Conservation (phyloP, 257 asterid species). For the Solanum neorickii region DNA sequence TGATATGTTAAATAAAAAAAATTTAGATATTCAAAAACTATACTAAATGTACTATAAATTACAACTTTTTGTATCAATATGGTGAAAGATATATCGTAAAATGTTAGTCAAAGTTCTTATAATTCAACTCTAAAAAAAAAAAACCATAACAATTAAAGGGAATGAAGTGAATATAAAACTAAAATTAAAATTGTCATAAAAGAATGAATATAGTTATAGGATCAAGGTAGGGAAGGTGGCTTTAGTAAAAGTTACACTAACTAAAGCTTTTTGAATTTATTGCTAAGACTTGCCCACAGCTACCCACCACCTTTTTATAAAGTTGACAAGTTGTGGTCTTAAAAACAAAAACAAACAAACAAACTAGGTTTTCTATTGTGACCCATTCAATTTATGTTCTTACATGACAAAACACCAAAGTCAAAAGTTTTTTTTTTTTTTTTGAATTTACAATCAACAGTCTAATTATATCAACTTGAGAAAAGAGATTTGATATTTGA, state of each 20-base stretch:
- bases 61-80: too few species aligned
- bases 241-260: background rate
- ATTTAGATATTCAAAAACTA: too few species aligned
- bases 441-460: background rate
- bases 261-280: background rate
- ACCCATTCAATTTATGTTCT: background rate
- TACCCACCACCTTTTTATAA: background rate
- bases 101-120: too few species aligned
- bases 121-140: accelerated
- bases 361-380: background rate
- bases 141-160: background rate
- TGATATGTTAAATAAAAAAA: too few species aligned
- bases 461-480: background rate
- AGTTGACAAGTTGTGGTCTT: background rate
- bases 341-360: background rate
- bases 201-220: background rate
- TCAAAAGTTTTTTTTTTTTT: background rate
- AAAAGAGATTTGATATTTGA: background rate
- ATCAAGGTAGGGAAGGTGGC: background rate
- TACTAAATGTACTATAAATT: too few species aligned
- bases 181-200: background rate
- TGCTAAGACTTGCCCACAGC: background rate
- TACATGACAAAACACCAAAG: background rate
- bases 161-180: background rate
- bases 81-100: too few species aligned